These are phyloP conservation scores for Talaromyces nanjingensis DNA, from an alignment of 495 filamentous ascomycete genomes.

Conservation along the genomic window DNA sequence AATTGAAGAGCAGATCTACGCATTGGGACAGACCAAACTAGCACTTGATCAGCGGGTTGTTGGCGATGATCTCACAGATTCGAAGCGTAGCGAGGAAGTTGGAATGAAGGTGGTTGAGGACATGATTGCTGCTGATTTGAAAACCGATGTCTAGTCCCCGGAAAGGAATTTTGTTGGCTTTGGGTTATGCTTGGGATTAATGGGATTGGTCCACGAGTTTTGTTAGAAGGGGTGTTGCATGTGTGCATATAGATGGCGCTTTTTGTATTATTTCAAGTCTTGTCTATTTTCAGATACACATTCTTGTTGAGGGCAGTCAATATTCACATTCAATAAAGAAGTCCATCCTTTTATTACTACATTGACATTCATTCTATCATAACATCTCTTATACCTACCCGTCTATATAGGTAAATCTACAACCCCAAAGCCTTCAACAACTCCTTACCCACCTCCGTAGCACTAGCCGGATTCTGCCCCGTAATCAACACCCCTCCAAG, in stretches of 20 bases:
- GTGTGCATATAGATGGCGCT: background rate
- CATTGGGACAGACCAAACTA: conserved; percentile 83
- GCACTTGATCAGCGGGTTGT: conserved; percentile 83
- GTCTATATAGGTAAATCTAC: background rate
- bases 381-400: background rate
- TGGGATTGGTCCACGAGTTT: background rate
- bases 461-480: conserved; percentile 68
- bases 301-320: background rate
- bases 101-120: conserved; percentile 57
- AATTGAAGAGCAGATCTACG: conserved; percentile 88
- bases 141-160: background rate
- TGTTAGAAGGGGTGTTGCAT: background rate
- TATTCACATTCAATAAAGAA: background rate
- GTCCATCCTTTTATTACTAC: background rate
- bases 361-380: background rate
- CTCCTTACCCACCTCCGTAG: conserved; percentile 49
- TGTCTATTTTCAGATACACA: background rate
- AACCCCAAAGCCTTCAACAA: conserved; percentile 25
- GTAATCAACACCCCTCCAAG: conserved; percentile 54
- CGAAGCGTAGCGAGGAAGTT: conserved; percentile 46
- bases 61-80: conserved; percentile 46
- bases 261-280: background rate
- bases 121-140: conserved; percentile 45
- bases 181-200: background rate
- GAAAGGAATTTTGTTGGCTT: background rate